Base-by-base conservation (phyloP, 208 protist genomes). In the Trypanosoma mega region DNA sequence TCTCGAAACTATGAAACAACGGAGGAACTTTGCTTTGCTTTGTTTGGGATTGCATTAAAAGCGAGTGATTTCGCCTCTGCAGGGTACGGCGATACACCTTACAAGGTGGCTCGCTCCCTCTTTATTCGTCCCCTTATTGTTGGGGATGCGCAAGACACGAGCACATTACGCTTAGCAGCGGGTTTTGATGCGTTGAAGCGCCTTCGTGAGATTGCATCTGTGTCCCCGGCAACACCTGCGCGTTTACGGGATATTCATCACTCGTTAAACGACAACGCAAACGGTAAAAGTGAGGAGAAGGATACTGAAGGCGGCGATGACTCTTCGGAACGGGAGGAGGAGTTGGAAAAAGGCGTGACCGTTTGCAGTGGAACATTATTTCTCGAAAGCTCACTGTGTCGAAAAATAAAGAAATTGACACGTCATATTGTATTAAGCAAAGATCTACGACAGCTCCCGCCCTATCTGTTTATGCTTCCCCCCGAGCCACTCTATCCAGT, bases 401-500 rank as follows among this genome's bases (percentile, higher is more conserved):
- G 62, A n/a, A 87, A 86, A 36, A 50, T 90, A 9, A 69, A 75
- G 61, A 87, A 87, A 54, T 73, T 87, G 26, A 74, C 63, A 14
- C 84, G 84, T 16, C 76, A 87, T 68, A 53, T 77, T 5, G 63
- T 85, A 29, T 12, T 92, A 33, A 61, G 63, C 54, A 62, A 73
- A 71, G 52, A 79, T 45, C 23, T 63, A 51, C 53, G 65, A 21
- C 5, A 71, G 55, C 76, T 92, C 33, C 84, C 84, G 5, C 76
- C 81, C 0, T 94, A 94, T 57, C 69, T 68, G 18, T 87, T 81
- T 51, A 78, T 87, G 36, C 58, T 94, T 0, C 88, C 88, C 1
- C 88, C 88, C 0, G 88, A 94, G 72, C 88, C 88, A 24, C 37
- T 90, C 21, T 90, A 94, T 59, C 44, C 79, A n/a, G 55, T 63